phyloP scores from a whole-genome alignment of 345 rosid species.

The Brassica nigra region DNA sequence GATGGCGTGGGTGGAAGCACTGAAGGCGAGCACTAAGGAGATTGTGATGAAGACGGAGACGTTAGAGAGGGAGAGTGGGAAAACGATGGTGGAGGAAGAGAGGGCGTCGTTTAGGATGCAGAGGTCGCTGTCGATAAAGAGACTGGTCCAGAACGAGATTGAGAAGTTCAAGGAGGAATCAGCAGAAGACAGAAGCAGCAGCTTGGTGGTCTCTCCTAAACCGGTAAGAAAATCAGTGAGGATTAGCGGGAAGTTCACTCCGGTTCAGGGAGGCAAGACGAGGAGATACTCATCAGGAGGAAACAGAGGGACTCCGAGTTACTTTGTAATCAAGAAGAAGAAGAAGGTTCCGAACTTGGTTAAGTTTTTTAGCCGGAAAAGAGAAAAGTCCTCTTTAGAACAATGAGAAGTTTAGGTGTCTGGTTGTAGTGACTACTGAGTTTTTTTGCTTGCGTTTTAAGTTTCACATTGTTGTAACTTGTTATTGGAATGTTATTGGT shows the following conservation, averaged over 20 bases:
- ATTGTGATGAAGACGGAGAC: slow-evolving; percentile 61
- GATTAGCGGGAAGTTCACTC: slow-evolving; percentile 45
- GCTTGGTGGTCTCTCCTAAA: slow-evolving; percentile 22
- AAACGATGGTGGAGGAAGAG: slow-evolving; percentile 60
- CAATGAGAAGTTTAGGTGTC: slow-evolving; percentile 10
- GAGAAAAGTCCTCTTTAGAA: slow-evolving; percentile 6
- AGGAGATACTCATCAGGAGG: slow-evolving; percentile 59
- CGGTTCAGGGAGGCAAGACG: slow-evolving; percentile 43
- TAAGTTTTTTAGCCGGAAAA: slow-evolving; percentile 56
- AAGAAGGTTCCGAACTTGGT: slow-evolving; percentile 60
- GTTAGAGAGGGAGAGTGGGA: slow-evolving; percentile 46
- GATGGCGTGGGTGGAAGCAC: slow-evolving; percentile 87
- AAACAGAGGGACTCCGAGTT: slow-evolving; percentile 42
- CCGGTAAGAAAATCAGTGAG: slow-evolving; percentile 44
- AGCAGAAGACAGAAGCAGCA: slow-evolving; percentile 10
- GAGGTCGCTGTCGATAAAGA: slow-evolving; percentile 59
- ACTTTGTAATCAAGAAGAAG: slow-evolving; percentile 60
- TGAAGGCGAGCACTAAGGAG: slow-evolving; percentile 75
- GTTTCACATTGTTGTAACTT: slow-evolving; percentile 25
- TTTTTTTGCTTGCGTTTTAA: slow-evolving; percentile 17
- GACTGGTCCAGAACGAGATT: slow-evolving; percentile 53
- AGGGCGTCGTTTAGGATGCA: slow-evolving; percentile 44
- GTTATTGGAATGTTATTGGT: slow-evolving; percentile 25
- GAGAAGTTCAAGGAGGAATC: slow-evolving; percentile 42
- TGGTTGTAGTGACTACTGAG: slow-evolving; percentile 10